Evolutionary conservation across 805 yeast species (phyloP), one percentile per base, ranked within the genome.

Genomic region (Barnettozyma wickerhamii): DNA sequence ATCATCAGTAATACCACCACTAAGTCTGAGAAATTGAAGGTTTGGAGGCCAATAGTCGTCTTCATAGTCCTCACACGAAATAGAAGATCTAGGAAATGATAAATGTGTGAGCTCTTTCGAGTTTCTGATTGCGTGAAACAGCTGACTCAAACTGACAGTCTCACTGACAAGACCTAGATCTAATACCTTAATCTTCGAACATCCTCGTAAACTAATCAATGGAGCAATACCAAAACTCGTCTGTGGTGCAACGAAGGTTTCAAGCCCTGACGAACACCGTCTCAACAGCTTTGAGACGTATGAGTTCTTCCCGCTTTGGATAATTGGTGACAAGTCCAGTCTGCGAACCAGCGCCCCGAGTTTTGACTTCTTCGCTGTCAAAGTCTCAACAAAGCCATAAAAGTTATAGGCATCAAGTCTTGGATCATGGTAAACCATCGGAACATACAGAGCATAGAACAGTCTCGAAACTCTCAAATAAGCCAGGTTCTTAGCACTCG

Each of bases 151-250:
- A 49, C 89, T 90, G 6, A 93, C 84, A 0, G 95, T 86, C 62
- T 90, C 98, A 4, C 95, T 84, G 3, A 91, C 97, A 19, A 89
- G 67, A 10, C 95, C 77, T 45, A 91, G 63, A 58, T 91, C 97
- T 28, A 91, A 65, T 2, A 77, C 74, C 47, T 69, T 69, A 42
- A 91, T 64, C 21, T 72, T 69, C 18, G 65, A 65, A 59, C 99
- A 93, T 32, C 80, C 68, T 43, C 85, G 74, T 33, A 93, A 68
- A 37, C 95, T 80, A n/a, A 87, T 74, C 49, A 91, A 64, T 1
- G 98, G 97, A 2, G 95, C 84, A 37, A 80, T 74, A 0, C 99
- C 99, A 66, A 93, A 91, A 64, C 95, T 84, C 24, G 97, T 82
- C 58, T 91, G 98, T 4, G 98, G 96, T 0, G 98, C 96, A 7